phyloP scores from a whole-genome alignment of 805 yeast species.

The Teunomyces pallodes region DNA sequence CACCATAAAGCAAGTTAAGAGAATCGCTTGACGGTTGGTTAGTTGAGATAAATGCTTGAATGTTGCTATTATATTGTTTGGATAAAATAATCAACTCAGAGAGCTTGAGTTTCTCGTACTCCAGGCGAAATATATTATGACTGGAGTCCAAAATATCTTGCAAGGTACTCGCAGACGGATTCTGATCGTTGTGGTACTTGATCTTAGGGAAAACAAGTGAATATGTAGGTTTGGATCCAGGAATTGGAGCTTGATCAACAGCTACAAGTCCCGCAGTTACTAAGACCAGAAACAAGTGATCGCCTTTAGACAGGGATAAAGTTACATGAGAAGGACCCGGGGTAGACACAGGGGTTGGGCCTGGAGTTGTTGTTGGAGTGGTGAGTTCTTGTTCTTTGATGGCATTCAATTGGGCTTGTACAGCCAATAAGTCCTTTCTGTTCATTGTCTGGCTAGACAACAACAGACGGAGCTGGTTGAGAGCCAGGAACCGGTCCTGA shows the following conservation, averaged over 20 bases:
- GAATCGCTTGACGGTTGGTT: constrained; percentile 30
- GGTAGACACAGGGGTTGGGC: constrained; percentile 7
- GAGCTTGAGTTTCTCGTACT: constrained; percentile 33
- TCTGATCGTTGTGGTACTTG: constrained; percentile 20
- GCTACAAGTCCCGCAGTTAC: constrained; percentile 37
- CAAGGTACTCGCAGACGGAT: constrained; percentile 18
- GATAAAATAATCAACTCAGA: constrained; percentile 29
- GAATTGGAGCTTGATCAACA: constrained; percentile 39
- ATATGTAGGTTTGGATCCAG: constrained; percentile 36
- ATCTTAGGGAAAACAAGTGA: constrained; percentile 29
- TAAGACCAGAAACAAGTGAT: constrained; percentile 32
- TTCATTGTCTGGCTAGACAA: constrained; percentile 37
- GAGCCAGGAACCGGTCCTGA: constrained; percentile 42
- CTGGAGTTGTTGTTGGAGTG: constrained; percentile 12
- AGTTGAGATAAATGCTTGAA: constrained; percentile 38
- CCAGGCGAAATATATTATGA: constrained; percentile 21
- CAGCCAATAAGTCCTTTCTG: constrained; percentile 33
- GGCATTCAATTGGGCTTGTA: constrained; percentile 36
- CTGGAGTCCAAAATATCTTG: constrained; percentile 23
- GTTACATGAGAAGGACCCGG: constrained; percentile 5
- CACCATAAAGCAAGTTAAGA: constrained; percentile 48
- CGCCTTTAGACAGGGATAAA: constrained; percentile 13
- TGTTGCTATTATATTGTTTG: constrained; percentile 13
- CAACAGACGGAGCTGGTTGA: constrained; percentile 42
- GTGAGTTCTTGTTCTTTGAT: constrained; percentile 32